A percentile compares a stretch with the other conserved stretches of the same genome.
Evolutionary conservation across 495 filamentous ascomycete species (phyloP).

Genomic region (Penicillium angulare): DNA sequence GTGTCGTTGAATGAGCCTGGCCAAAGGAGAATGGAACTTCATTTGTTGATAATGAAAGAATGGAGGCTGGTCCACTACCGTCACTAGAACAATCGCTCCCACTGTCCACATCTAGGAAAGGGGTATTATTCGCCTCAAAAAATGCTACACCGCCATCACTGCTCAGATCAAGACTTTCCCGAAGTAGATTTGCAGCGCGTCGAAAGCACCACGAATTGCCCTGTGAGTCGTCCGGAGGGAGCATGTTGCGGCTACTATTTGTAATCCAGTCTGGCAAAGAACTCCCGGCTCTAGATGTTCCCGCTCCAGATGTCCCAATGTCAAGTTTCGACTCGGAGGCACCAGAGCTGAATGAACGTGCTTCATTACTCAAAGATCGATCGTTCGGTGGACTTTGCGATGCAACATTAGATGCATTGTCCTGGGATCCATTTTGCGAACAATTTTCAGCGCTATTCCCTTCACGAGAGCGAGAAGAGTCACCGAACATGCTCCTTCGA

Average conservation of each 20-base stretch:
- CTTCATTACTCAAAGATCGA: slow-evolving; percentile 27
- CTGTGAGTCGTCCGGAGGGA: slow-evolving; percentile 38
- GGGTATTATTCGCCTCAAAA: slow-evolving; percentile 41
- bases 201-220: slow-evolving; percentile 48
- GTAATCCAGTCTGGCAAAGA: slow-evolving; percentile 42
- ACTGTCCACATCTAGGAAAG: slow-evolving; percentile 28
- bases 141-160: slow-evolving; percentile 54
- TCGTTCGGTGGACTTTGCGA: slow-evolving; percentile 17
- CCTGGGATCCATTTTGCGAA: slow-evolving; percentile 23
- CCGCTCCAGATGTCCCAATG: slow-evolving; percentile 20
- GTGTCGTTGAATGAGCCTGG: slow-evolving; percentile 33
- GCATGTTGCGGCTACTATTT: slow-evolving; percentile 30
- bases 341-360: slow-evolving; percentile 24
- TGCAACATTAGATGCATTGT: slow-evolving; percentile 19
- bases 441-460: slow-evolving; percentile 25
- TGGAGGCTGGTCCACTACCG: slow-evolving; percentile 29
- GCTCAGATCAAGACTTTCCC: slow-evolving; percentile 53
- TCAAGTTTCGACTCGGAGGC: slow-evolving; percentile 28
- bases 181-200: slow-evolving; percentile 56
- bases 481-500: slow-evolving; percentile 25
- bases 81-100: slow-evolving; percentile 34
- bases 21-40: slow-evolving; percentile 36
- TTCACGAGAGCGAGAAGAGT: slow-evolving; percentile 17
- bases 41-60: slow-evolving; percentile 38
- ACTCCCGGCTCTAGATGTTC: slow-evolving; percentile 21